Base-by-base conservation (phyloP, 768 basidiomycete species). In the Phylloporus rhodoxanthus region DNA sequence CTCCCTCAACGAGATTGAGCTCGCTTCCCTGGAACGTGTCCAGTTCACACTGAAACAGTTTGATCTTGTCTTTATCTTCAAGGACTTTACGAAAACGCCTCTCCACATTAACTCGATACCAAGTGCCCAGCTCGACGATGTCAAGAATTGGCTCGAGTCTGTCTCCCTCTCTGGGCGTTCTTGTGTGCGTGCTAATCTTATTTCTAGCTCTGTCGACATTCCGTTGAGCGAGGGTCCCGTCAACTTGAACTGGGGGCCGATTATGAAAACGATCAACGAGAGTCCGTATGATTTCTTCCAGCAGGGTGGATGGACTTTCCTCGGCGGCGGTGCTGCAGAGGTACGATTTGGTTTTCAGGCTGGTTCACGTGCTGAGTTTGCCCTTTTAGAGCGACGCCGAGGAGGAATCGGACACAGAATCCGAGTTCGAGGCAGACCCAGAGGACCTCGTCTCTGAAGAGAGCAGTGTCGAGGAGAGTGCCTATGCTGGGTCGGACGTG, bases 191-290 rank as follows among this genome's bases (percentile, higher is more conserved):
- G 30, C 33, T 54, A 48, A 63, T 28, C 28, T 13, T 15, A 21
- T n/a, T 32, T 49, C 47, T 11, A 97, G 94, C 63, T 97, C 94
- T 5, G 93, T 97, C 48, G 96, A 99, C 63, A 94, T 99, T 50
- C 86, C 96, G 8, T 79, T 96, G 71, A 87, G 87, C 40, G 95
- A 97, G 68, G 88, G 94, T 5, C 91, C 91, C 7, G 91, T 99
- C 72, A 98, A 98, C 68, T 74, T 97, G 70, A 95, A 96, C 62
- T 99, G 95, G 96, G 84, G 85, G 5, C 89, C 88, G 3, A 96
- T 99, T 66, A 97, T 99, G 92, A 98, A 97, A 70, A 94, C 91
- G 33, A 85, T 97, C 70, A 96, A 96, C 55, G 95, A 98, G 56
- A 91, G 86, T 55, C 93, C 96, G 0, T 83, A 87, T 57, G 91